These are phyloP conservation scores for Plasmodium cynomolgi DNA, from an alignment of 169 alveolate species.

Conservation along the genomic window DNA sequence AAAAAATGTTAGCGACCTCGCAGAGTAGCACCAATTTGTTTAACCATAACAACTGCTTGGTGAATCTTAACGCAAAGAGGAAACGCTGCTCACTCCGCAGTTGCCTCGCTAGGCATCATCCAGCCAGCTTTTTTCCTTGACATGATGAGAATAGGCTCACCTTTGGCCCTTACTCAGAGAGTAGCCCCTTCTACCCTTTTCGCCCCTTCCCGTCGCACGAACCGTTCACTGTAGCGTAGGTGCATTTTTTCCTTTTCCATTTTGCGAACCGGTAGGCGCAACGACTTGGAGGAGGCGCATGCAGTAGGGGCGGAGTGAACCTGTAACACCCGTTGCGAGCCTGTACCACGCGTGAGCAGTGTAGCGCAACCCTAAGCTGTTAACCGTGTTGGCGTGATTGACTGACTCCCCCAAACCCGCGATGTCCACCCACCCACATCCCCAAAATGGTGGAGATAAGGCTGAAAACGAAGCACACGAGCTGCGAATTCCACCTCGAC, in stretches of 20 bases:
- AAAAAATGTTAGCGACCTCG: background rate
- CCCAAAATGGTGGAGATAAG: conserved; percentile 51
- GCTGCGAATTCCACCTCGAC: conserved; percentile 50
- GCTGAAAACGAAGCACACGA: conserved; percentile 20
- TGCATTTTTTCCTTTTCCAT: background rate
- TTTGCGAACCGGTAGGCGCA: background rate
- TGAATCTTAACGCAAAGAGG: background rate
- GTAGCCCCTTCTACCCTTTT: background rate
- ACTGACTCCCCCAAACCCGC: background rate
- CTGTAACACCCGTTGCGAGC: too few species aligned
- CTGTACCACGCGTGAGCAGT: too few species aligned
- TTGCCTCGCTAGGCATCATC: background rate
- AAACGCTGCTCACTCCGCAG: background rate
- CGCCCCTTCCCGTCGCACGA: background rate
- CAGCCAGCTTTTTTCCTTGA: background rate
- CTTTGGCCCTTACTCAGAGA: background rate
- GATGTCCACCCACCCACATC: background rate
- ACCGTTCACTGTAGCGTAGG: background rate
- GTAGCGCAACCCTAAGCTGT: too few species aligned
- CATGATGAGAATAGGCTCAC: background rate
- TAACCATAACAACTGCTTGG: background rate
- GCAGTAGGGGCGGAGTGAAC: too few species aligned
- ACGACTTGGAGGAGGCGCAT: too few species aligned
- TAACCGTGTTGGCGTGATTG: background rate
- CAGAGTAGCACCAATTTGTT: background rate